phyloP scores from a whole-genome alignment of 2,329 filamentous ascomycete species.

The Aspergillus piperis region DNA sequence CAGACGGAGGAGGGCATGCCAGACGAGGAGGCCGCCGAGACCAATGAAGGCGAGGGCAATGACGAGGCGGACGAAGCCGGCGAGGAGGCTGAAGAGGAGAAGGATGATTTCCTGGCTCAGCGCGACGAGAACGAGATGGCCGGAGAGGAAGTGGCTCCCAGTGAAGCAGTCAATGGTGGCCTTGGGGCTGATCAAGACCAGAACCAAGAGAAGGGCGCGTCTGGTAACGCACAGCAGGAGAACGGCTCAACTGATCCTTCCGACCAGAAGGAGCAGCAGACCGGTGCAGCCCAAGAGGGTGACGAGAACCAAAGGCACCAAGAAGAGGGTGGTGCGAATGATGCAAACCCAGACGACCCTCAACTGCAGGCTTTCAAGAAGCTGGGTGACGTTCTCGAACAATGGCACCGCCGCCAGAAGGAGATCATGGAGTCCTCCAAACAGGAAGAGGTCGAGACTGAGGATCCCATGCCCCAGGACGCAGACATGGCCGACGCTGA shows the following conservation, averaged over 20 bases:
- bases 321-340: constrained; percentile 40
- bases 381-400: constrained; percentile 86
- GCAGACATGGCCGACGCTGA: constrained; percentile 77
- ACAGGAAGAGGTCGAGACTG: constrained; percentile 52
- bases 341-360: constrained; percentile 39
- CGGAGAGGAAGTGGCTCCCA: constrained; percentile 54
- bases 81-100: constrained; percentile 53
- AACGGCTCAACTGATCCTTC: constrained; percentile 48
- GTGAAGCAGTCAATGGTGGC: constrained; percentile 44
- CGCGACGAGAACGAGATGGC: constrained; percentile 54
- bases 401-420: constrained; percentile 85
- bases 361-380: constrained; percentile 82
- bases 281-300: constrained; percentile 43
- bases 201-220: constrained; percentile 50
- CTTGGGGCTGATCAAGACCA: constrained; percentile 44
- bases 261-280: constrained; percentile 49
- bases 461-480: constrained; percentile 57
- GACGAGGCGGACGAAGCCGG: constrained; percentile 48
- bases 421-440: constrained; percentile 70
- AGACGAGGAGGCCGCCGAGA: constrained; percentile 36
- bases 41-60: constrained; percentile 49
- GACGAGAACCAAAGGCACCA: constrained; percentile 41
- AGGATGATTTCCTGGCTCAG: constrained; percentile 48
- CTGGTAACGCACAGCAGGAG: constrained; percentile 45
- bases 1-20: constrained; percentile 44